Evolutionary conservation across 148 eudicot genomes (phyloP).

Genomic region (Tetragonia tetragonoides): DNA sequence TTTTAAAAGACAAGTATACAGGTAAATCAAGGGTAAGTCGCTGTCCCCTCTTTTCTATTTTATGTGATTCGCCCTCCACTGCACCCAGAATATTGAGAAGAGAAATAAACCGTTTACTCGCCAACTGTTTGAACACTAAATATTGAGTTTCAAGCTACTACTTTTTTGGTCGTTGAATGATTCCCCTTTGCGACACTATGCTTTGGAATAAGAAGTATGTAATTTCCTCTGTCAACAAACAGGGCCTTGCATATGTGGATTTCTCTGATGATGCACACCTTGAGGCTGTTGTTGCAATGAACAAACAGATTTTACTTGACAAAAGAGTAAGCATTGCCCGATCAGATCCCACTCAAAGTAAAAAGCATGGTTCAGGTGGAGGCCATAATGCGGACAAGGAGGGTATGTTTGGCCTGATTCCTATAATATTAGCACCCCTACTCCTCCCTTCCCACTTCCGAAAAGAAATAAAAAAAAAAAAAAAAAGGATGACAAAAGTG

Average conservation of each 20-base stretch:
- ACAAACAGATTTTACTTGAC: constrained; percentile 51
- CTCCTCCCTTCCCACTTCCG: background rate
- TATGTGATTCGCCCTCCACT: background rate
- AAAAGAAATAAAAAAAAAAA: no score
- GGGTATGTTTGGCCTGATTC: constrained; percentile 28
- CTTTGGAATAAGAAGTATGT: no score
- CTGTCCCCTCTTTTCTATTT: constrained; percentile 12
- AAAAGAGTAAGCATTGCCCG: constrained; percentile 71
- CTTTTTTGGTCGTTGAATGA: background rate
- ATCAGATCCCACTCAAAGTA: constrained; percentile 72
- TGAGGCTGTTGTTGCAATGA: constrained; percentile 71
- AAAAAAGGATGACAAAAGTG: background rate
- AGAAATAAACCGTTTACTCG: background rate
- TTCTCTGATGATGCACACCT: constrained; percentile 77
- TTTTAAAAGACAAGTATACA: constrained; percentile 70
- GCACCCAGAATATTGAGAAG: background rate
- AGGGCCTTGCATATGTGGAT: constrained; percentile 99
- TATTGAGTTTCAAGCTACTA: background rate
- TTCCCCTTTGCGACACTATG: background rate
- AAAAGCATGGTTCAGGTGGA: constrained; percentile 40
- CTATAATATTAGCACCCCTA: background rate
- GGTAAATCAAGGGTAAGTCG: constrained; percentile 76
- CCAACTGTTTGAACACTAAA: background rate
- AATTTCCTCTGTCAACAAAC: background rate
- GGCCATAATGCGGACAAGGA: constrained; percentile 26